Base-by-base conservation (phyloP, 495 filamentous ascomycete genomes). In the Aspergillus cavernicola region DNA sequence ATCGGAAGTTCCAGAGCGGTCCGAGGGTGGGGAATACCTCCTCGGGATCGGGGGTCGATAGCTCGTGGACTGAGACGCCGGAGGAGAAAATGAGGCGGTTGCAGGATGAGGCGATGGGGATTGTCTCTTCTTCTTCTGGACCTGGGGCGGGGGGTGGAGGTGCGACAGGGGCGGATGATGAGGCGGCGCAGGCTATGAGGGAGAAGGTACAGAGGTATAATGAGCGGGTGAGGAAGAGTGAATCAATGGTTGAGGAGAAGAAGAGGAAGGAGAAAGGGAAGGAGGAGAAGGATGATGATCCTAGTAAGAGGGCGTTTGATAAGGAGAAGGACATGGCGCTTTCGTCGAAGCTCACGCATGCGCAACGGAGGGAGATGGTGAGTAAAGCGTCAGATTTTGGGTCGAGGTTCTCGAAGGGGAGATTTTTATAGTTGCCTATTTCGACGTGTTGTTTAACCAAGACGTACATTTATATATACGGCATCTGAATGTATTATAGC, bases 311-410 rank as follows among this genome's bases (percentile, higher is more conserved):
- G 54, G 85, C 83, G 8, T 98, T 97, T 74, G 90, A 97, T 71
- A 77, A 81, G 39, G 91, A 98, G 71, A 98, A 97, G 76, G 93
- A 98, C 69, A 93, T 98, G 78, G 86, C 80, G 40, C 74, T 85
- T 9, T 85, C 85, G 10, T 81, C 83, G 3, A 84, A 81, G 64
- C 80, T 97, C 35, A 85, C 84, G n/a, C 69, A 84, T 60, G 70
- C 80, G 16, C 82, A 95, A 76, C 84, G 85, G 56, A 84, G 78
- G 53, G 87, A 97, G 63, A 72, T 98, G 79, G 56, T 97, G 40
- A 85, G 83, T 39, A 83, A 83, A 59, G 89, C 92, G 9, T 81
- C 85, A 31, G 86, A 90, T 60, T 97, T 96, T 75, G 85, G 85
- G 11, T 85, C 83, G 12, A 73, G 91, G 38, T 98, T 98, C 65